A percentile compares a stretch with the other conserved stretches of the same genome.
phyloP scores from a whole-genome alignment of 1,284 basidiomycete species.

The Filobasidium uniguttulatum region DNA sequence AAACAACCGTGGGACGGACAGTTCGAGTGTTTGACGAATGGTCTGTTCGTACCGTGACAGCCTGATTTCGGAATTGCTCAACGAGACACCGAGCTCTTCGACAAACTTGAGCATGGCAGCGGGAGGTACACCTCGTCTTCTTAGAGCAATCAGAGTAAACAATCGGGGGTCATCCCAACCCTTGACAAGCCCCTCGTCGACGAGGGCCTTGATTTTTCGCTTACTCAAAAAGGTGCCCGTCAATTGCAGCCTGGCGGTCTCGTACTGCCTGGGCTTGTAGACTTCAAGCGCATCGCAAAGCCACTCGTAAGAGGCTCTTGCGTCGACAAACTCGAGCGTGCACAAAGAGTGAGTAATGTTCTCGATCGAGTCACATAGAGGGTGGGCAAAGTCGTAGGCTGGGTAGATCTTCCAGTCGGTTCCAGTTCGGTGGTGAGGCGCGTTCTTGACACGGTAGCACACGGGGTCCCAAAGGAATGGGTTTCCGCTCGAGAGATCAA shows the following conservation, averaged over 20 bases:
- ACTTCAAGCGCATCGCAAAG: constrained; percentile 90
- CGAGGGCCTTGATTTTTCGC: constrained; percentile 83
- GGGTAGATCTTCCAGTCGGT: constrained; percentile 72
- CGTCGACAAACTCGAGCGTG: constrained; percentile 92
- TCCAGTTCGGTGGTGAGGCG: constrained; percentile 85
- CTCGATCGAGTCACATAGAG: constrained; percentile 95
- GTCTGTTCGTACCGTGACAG: constrained; percentile 78
- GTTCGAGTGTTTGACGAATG: constrained; percentile 80
- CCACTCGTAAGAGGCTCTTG: constrained; percentile 97
- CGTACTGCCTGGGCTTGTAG: constrained; percentile 97
- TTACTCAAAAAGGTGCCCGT: constrained; percentile 97
- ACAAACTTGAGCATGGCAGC: constrained; percentile 91
- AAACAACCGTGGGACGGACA: constrained; percentile 71
- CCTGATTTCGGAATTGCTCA: constrained; percentile 70
- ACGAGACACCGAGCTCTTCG: constrained; percentile 83
- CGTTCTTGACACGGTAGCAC: constrained; percentile 83
- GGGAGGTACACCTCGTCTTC: constrained; percentile 87
- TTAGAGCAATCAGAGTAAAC: constrained; percentile 89
- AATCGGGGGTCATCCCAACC: constrained; percentile 99
- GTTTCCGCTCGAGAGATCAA: constrained; percentile 82
- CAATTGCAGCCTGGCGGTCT: constrained; percentile 85
- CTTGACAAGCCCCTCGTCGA: constrained; percentile 66
- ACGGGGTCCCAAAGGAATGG: constrained; percentile 99
- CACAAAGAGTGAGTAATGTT: constrained; percentile 98
- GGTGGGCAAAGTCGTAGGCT: constrained; percentile 98